These are phyloP conservation scores for Heterobasidion occidentale DNA, from an alignment of 1,284 basidiomycete species.

Conservation along the genomic window DNA sequence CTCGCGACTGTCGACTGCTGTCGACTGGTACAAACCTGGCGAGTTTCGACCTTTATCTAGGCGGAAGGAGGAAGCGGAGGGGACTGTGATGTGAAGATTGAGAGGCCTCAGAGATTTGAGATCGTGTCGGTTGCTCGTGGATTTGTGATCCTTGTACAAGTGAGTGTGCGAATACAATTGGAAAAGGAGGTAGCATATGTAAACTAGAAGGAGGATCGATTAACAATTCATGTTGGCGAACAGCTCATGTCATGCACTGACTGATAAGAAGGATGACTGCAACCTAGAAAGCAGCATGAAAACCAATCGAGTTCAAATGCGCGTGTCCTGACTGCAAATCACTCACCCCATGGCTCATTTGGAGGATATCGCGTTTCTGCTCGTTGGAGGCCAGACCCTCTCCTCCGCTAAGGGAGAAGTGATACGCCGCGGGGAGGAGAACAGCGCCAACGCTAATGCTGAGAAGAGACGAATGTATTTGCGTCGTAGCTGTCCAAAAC, in stretches of 20 bases:
- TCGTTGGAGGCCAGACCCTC: slow-evolving; percentile 15
- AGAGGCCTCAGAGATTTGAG: slow-evolving; percentile 1
- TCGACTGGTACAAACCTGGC: neutral
- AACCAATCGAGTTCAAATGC: neutral
- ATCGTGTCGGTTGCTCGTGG: slow-evolving; percentile 21
- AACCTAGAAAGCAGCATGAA: slow-evolving; percentile 31
- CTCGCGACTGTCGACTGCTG: neutral
- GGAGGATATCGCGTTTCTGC: slow-evolving; percentile 49
- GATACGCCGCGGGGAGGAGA: slow-evolving; percentile 72
- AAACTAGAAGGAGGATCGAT: slow-evolving; percentile 35
- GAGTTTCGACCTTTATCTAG: neutral
- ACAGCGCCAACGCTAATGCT: slow-evolving; percentile 76
- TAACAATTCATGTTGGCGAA: slow-evolving; percentile 5
- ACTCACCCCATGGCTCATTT: slow-evolving; percentile 80
- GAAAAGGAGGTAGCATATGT: slow-evolving; percentile 73
- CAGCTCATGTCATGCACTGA: slow-evolving; percentile 21
- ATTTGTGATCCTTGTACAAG: slow-evolving; percentile 58
- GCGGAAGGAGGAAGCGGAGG: neutral
- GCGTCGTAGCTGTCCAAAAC: slow-evolving; percentile 51
- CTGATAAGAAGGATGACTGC: slow-evolving; percentile 66
- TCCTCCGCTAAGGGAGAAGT: slow-evolving; percentile 43
- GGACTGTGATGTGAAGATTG: neutral
- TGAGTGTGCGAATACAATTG: slow-evolving; percentile 85
- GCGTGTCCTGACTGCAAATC: slow-evolving; percentile 4
- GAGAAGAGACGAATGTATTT: slow-evolving; percentile 77